phyloP scores from a whole-genome alignment of 768 basidiomycete species.

The Austroboletus festivus region DNA sequence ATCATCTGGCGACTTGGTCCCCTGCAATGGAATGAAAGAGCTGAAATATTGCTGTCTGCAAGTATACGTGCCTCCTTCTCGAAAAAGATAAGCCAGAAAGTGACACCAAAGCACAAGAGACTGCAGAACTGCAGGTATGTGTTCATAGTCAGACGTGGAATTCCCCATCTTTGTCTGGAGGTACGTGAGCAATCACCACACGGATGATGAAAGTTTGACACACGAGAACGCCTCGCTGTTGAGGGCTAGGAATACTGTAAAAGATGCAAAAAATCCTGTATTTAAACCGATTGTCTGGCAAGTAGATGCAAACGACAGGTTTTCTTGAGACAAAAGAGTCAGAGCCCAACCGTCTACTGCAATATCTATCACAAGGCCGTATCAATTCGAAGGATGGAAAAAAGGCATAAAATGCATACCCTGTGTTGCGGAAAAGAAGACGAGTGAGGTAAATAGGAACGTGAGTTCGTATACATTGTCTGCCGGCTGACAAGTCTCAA shows the following conservation, averaged over 20 bases:
- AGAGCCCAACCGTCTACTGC: constrained; percentile 94
- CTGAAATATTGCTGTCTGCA: background rate
- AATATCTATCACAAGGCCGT: constrained; percentile 59
- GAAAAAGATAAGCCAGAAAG: constrained; percentile 81
- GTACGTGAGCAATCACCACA: constrained; percentile 6
- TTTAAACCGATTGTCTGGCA: constrained; percentile 98
- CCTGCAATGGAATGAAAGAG: constrained; percentile 40
- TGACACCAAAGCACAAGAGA: constrained; percentile 76
- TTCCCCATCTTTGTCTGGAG: constrained; percentile 67
- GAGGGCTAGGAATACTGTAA: constrained; percentile 95
- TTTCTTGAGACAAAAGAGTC: constrained; percentile 86
- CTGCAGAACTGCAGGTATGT: constrained; percentile 88
- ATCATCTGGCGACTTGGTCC: constrained; percentile 67
- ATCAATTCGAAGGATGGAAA: constrained; percentile 16
- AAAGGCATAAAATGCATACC: constrained; percentile 43
- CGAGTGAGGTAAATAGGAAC: constrained; percentile 80
- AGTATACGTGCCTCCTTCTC: constrained; percentile 75
- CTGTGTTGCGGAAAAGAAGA: constrained; percentile 96
- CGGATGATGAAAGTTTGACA: constrained; percentile 20
- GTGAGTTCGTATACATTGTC: constrained; percentile 79
- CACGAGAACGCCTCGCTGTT: constrained; percentile 92
- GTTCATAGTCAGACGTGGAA: constrained; percentile 66
- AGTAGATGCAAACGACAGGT: constrained; percentile 93
- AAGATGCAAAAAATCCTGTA: constrained; percentile 92
- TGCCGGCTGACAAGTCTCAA: constrained; percentile 56